Conservation (phyloP, 2,329 filamentous ascomycete genomes). For the Colletotrichum abscissum region DNA sequence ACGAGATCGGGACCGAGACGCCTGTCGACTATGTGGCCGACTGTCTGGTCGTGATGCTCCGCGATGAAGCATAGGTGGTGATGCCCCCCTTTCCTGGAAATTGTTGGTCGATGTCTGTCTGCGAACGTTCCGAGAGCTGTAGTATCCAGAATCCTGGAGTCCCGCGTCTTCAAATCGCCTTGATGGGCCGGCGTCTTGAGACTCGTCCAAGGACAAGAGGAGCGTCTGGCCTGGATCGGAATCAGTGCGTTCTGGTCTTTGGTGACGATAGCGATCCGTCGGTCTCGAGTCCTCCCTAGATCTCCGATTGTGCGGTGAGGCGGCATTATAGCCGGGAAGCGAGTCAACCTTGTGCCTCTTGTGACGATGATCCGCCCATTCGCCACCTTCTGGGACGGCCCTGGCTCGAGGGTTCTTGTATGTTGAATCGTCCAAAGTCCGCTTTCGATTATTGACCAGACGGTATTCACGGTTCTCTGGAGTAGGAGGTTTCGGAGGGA, state of each 20-base stretch:
- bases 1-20: neutral
- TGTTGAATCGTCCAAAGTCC: slow-evolving; percentile 25
- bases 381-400: neutral
- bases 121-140: slow-evolving; percentile 12
- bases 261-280: slow-evolving; percentile 16
- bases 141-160: slow-evolving; percentile 6
- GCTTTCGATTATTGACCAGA: slow-evolving; percentile 18
- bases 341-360: slow-evolving; percentile 24
- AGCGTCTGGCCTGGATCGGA: slow-evolving; percentile 1
- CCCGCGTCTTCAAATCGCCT: neutral
- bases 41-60: slow-evolving; percentile 17
- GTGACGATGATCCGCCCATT: slow-evolving; percentile 4
- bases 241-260: slow-evolving; percentile 11
- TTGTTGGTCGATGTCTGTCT: slow-evolving; percentile 8
- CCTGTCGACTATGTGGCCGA: slow-evolving; percentile 10
- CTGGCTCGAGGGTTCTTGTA: neutral
- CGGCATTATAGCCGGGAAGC: neutral
- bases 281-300: slow-evolving; percentile 12
- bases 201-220: neutral
- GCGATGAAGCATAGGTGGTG: neutral
- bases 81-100: neutral
- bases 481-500: slow-evolving; percentile 27
- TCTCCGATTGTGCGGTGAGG: slow-evolving; percentile 10
- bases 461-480: slow-evolving; percentile 23
- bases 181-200: slow-evolving; percentile 1